Conservation (phyloP, 1,284 basidiomycete species). For the Phellopilus nigrolimitatus region DNA sequence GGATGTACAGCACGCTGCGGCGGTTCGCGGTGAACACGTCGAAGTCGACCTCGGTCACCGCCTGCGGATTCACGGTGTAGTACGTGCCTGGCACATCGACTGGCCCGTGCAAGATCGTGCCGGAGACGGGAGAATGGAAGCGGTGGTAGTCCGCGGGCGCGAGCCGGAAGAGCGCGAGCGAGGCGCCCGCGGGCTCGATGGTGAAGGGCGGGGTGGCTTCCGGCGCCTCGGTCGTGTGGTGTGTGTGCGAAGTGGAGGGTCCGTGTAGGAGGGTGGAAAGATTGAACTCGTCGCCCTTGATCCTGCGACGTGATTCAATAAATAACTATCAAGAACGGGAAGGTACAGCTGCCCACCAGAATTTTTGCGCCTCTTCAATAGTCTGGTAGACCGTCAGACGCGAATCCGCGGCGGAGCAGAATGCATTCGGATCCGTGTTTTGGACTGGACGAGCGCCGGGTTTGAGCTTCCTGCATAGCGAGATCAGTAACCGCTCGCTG, state of each 20-base stretch:
- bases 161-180: slow-evolving; percentile 67
- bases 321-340: slow-evolving; percentile 3
- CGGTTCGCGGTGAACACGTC: slow-evolving; percentile 75
- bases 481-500: not conserved
- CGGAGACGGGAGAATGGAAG: slow-evolving; percentile 76
- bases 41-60: slow-evolving; percentile 65
- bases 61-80: slow-evolving; percentile 77
- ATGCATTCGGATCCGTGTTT: slow-evolving; percentile 45
- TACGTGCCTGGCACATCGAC: slow-evolving; percentile 52
- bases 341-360: slow-evolving; percentile 47
- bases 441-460: slow-evolving; percentile 63
- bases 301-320: slow-evolving; percentile 36
- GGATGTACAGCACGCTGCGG: slow-evolving; percentile 52
- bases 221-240: not conserved
- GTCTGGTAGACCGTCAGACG: slow-evolving; percentile 65
- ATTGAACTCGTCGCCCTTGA: slow-evolving; percentile 74
- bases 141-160: slow-evolving; percentile 84
- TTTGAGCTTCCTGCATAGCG: slow-evolving; percentile 47
- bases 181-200: slow-evolving; percentile 38
- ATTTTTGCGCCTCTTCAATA: slow-evolving; percentile 54
- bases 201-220: slow-evolving; percentile 8
- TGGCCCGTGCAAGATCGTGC: slow-evolving; percentile 42
- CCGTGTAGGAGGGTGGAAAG: slow-evolving; percentile 52
- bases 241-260: slow-evolving; percentile 9
- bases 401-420: slow-evolving; percentile 74